These are phyloP conservation scores for Metschnikowia picachoensis DNA, from an alignment of 805 yeast genomes.

Conservation along the genomic window DNA sequence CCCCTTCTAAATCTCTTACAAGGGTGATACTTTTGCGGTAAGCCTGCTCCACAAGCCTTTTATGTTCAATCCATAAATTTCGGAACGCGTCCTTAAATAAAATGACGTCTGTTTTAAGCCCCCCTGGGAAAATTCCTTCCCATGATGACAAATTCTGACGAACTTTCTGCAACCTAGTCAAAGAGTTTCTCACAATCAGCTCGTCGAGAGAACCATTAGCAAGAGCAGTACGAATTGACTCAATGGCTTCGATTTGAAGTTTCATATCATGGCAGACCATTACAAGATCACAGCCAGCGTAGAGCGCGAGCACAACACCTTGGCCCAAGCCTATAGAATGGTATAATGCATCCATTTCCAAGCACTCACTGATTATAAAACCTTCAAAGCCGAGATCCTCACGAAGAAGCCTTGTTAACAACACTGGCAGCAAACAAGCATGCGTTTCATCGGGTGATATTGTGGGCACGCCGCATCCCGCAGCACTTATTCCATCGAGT, in stretches of 20 bases:
- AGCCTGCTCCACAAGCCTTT: conserved; percentile 40
- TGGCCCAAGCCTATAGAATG: conserved; percentile 65
- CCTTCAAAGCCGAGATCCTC: conserved; percentile 52
- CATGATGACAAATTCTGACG: conserved; percentile 43
- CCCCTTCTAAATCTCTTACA: conserved; percentile 49
- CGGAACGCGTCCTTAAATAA: conserved; percentile 28
- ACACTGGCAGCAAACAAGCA: conserved; percentile 55
- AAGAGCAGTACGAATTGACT: conserved; percentile 36
- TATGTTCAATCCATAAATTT: conserved; percentile 41
- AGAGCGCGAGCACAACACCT: conserved; percentile 58
- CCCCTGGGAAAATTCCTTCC: conserved; percentile 40
- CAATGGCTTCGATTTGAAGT: conserved; percentile 54
- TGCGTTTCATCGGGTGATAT: conserved; percentile 58
- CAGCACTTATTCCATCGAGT: conserved; percentile 55
- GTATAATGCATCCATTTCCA: conserved; percentile 60
- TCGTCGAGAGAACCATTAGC: conserved; percentile 42
- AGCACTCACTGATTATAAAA: conserved; percentile 55
- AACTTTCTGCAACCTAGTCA: conserved; percentile 41
- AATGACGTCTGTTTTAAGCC: conserved; percentile 21
- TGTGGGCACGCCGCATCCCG: conserved; percentile 63
- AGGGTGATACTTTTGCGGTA: conserved; percentile 51
- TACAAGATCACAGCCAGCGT: conserved; percentile 62
- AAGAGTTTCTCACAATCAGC: conserved; percentile 35
- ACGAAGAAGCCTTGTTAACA: conserved; percentile 48
- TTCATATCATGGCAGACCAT: conserved; percentile 56